A percentile compares a stretch with the other conserved stretches of the same genome.
Conservation (phyloP, 2,329 filamentous ascomycete species). For the Aureobasidium vineae region DNA sequence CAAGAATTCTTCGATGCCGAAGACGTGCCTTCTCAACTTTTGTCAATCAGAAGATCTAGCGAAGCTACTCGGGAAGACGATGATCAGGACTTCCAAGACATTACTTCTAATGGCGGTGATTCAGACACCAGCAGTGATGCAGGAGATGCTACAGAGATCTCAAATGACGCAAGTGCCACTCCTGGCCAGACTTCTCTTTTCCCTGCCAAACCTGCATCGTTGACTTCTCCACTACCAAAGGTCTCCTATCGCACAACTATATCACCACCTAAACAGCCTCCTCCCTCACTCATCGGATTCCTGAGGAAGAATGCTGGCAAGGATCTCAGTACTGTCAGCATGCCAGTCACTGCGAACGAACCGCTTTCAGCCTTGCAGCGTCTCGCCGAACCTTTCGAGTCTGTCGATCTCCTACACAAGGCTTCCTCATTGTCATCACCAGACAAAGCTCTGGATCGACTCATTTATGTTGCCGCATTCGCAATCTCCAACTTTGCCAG, state of each 20-base stretch:
- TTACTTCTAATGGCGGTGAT: constrained; percentile 51
- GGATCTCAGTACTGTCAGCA: constrained; percentile 92
- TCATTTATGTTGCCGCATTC: constrained; percentile 85
- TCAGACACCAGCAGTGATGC: constrained; percentile 64
- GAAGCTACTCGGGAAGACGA: constrained; percentile 61
- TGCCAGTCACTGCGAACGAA: constrained; percentile 97
- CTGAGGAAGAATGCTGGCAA: constrained; percentile 97
- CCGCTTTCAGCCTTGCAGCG: constrained; percentile 85
- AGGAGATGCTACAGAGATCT: constrained; percentile 43
- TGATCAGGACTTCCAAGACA: constrained; percentile 44
- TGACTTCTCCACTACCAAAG: constrained; percentile 69
- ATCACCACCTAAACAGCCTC: constrained; percentile 69
- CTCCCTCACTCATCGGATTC: constrained; percentile 90
- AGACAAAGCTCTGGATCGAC: constrained; percentile 64
- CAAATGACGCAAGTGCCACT: constrained; percentile 32
- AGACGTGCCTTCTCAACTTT: constrained; percentile 64
- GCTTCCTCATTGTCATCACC: constrained; percentile 55
- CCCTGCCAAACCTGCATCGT: constrained; percentile 70
- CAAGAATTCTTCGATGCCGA: constrained; percentile 96
- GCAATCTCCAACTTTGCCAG: constrained; percentile 84
- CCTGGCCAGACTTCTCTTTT: constrained; percentile 53
- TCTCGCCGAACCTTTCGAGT: constrained; percentile 86
- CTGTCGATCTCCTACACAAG: constrained; percentile 76
- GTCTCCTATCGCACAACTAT: constrained; percentile 69
- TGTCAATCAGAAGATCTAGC: constrained; percentile 71